These are phyloP conservation scores for Ploettnerulaceae sp. DNA, from an alignment of 2,329 filamentous ascomycete species.

Conservation along the genomic window DNA sequence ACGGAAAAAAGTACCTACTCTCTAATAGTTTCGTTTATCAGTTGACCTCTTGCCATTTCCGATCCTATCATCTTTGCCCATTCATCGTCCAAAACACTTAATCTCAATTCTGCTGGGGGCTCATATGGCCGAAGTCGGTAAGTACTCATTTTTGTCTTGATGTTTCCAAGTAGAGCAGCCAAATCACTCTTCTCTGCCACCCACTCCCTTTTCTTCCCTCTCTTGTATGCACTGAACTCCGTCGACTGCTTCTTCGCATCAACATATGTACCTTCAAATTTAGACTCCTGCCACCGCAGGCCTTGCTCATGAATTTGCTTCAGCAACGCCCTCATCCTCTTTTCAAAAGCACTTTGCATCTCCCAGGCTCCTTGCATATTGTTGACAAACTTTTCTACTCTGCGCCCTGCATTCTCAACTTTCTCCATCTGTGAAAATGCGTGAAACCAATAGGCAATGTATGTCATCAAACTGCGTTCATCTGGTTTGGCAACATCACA, in stretches of 20 bases:
- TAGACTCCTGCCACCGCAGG: conserved; percentile 70
- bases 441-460: conserved; percentile 99
- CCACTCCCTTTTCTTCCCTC: conserved; percentile 86
- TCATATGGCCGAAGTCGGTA: conserved; percentile 90
- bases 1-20: conserved; percentile 53
- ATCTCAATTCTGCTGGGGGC: conserved; percentile 74
- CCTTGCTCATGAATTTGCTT: conserved; percentile 69
- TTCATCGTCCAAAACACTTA: conserved; percentile 76
- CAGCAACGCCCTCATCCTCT: conserved; percentile 79
- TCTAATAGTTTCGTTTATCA: conserved; percentile 97
- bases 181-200: conserved; percentile 97
- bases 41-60: conserved; percentile 82
- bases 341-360: conserved; percentile 96
- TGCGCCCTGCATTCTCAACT: conserved; percentile 91
- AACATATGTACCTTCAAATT: conserved; percentile 84
- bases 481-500: conserved; percentile 95
- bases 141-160: conserved; percentile 96
- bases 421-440: conserved; percentile 99
- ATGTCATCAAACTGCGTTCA: conserved; percentile 96
- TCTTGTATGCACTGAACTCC: conserved; percentile 85
- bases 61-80: conserved; percentile 77
- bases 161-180: conserved; percentile 88
- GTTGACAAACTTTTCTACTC: conserved; percentile 97
- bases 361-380: conserved; percentile 99
- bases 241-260: conserved; percentile 85